Percentiles rank a stretch among this genome's conserved stretches.
These are phyloP conservation scores for Ogataea hybrid DNA, from an alignment of 1,139 yeast species.

Conservation along the genomic window DNA sequence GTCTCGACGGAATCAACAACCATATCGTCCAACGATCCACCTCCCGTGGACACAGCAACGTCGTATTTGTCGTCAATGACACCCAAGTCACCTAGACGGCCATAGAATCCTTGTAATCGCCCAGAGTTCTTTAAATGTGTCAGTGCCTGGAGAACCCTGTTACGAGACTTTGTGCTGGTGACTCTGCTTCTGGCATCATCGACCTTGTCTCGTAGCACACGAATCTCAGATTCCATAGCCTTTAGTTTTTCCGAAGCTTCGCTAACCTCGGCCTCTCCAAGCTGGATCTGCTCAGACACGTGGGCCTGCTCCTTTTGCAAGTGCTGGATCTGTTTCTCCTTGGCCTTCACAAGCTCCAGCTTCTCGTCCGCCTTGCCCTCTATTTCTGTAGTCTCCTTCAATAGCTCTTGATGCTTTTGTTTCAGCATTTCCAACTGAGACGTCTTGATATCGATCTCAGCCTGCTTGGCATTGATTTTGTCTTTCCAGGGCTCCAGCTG, in stretches of 20 bases:
- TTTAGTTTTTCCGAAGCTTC: slow-evolving; percentile 49
- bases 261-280: slow-evolving; percentile 59
- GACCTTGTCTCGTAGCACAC: slow-evolving; percentile 56
- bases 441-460: slow-evolving; percentile 61
- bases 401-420: slow-evolving; percentile 45
- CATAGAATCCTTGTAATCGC: slow-evolving; percentile 81
- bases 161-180: slow-evolving; percentile 62
- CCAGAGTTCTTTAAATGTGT: slow-evolving; percentile 74
- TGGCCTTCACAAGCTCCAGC: slow-evolving; percentile 34
- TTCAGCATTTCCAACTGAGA: slow-evolving; percentile 63
- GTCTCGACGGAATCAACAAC: slow-evolving; percentile 94
- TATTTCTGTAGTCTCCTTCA: slow-evolving; percentile 46
- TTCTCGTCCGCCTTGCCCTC: slow-evolving; percentile 47
- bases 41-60: slow-evolving; percentile 92
- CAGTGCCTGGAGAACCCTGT: slow-evolving; percentile 69
- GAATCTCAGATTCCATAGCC: slow-evolving; percentile 53
- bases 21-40: slow-evolving; percentile 86
- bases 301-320: slow-evolving; percentile 46
- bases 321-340: slow-evolving; percentile 44
- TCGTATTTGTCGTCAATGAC: slow-evolving; percentile 85
- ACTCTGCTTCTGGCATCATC: slow-evolving; percentile 63
- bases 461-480: slow-evolving; percentile 61
- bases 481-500: slow-evolving; percentile 84
- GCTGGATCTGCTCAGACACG: slow-evolving; percentile 49
- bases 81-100: slow-evolving; percentile 89